Percentiles rank a stretch among this genome's conserved stretches.
Conservation (phyloP, 2,329 filamentous ascomycete species). For the Exophiala aquamarina region DNA sequence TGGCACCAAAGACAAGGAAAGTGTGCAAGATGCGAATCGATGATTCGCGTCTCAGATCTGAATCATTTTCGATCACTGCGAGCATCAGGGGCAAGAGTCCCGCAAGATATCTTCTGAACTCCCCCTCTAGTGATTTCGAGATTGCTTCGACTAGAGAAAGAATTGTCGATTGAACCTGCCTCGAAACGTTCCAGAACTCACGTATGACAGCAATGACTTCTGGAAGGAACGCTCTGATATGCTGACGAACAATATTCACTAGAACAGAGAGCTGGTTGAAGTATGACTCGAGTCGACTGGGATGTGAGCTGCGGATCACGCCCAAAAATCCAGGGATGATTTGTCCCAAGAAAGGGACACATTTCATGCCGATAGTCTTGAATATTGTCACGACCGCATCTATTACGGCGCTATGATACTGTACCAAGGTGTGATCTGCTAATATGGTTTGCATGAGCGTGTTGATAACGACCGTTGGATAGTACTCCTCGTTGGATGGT, state of each 20-base stretch:
- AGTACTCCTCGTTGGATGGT: slow-evolving; percentile 97
- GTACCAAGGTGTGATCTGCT: slow-evolving; percentile 82
- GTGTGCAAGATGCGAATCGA: slow-evolving; percentile 92
- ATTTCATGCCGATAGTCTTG: slow-evolving; percentile 91
- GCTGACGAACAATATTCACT: slow-evolving; percentile 92
- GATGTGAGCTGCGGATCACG: slow-evolving; percentile 80
- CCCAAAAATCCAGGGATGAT: slow-evolving; percentile 92
- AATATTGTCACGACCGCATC: slow-evolving; percentile 99
- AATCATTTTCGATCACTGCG: slow-evolving; percentile 85
- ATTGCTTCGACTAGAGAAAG: slow-evolving; percentile 91
- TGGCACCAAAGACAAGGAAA: slow-evolving; percentile 92
- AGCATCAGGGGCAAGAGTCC: slow-evolving; percentile 90
- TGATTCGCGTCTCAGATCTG: slow-evolving; percentile 69
- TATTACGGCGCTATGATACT: slow-evolving; percentile 91
- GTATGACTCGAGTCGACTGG: slow-evolving; percentile 83
- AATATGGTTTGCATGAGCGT: slow-evolving; percentile 83
- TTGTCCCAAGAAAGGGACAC: slow-evolving; percentile 88
- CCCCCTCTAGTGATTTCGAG: slow-evolving; percentile 87
- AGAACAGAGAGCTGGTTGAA: slow-evolving; percentile 95
- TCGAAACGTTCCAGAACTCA: slow-evolving; percentile 83
- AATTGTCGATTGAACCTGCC: slow-evolving; percentile 85
- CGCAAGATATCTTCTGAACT: slow-evolving; percentile 96
- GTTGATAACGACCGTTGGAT: slow-evolving; percentile 96
- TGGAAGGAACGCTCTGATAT: slow-evolving; percentile 87
- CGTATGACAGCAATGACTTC: slow-evolving; percentile 83